These are phyloP conservation scores for Beauveria sp. DNA, from an alignment of 2,329 filamentous ascomycete genomes.

Conservation along the genomic window DNA sequence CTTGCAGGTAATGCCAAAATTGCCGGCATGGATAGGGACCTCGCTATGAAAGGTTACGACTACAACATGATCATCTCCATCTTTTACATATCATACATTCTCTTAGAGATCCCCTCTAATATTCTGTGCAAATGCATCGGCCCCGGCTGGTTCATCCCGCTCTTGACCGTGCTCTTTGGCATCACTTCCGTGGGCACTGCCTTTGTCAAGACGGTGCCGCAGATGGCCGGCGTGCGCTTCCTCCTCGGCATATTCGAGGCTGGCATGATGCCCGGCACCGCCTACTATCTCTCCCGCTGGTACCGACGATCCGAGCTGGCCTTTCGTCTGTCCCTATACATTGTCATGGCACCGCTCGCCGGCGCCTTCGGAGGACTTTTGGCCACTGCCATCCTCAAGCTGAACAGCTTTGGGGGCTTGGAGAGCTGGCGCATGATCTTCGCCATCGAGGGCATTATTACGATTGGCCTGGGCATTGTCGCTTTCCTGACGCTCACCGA, in stretches of 20 bases:
- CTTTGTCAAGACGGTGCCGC: constrained; percentile 49
- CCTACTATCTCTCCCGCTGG: constrained; percentile 67
- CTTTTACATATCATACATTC: constrained; percentile 67
- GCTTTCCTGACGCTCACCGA: constrained; percentile 60
- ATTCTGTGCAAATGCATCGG: constrained; percentile 64
- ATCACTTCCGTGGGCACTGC: constrained; percentile 56
- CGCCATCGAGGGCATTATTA: constrained; percentile 59
- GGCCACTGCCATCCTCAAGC: constrained; percentile 54
- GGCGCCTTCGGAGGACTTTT: constrained; percentile 66
- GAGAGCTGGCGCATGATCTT: constrained; percentile 63
- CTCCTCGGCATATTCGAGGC: constrained; percentile 63
- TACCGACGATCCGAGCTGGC: constrained; percentile 62
- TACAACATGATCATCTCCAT: constrained; percentile 62
- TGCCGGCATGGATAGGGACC: constrained; percentile 56
- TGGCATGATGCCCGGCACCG: constrained; percentile 66
- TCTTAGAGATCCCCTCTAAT: constrained; percentile 64
- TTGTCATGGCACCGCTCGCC: constrained; percentile 63
- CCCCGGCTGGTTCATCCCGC: constrained; percentile 64
- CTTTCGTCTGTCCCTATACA: constrained; percentile 60
- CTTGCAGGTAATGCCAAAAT: constrained; percentile 58
- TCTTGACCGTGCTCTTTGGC: constrained; percentile 55
- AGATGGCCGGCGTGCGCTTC: constrained; percentile 55
- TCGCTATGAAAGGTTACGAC: constrained; percentile 52
- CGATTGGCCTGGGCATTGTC: constrained; percentile 45
- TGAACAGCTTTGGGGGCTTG: constrained; percentile 50